These are phyloP conservation scores for Collariella sp. DNA, from an alignment of 495 filamentous ascomycete genomes.

Conservation along the genomic window DNA sequence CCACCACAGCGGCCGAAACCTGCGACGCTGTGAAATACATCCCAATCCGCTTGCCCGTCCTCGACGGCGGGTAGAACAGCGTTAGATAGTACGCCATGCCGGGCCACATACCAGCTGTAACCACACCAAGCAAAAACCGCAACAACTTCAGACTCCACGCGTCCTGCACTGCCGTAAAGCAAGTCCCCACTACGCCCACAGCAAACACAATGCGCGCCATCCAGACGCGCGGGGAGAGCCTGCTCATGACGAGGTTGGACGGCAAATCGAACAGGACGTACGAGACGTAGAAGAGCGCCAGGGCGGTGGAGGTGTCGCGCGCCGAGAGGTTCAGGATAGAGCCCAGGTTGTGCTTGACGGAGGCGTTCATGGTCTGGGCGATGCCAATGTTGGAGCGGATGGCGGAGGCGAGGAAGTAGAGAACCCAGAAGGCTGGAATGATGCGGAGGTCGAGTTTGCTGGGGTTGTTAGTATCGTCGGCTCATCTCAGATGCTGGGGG, in stretches of 20 bases:
- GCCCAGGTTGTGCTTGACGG: constrained; percentile 57
- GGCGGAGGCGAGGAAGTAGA: constrained; percentile 88
- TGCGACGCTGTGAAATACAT: constrained; percentile 85
- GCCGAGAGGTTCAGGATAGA: constrained; percentile 56
- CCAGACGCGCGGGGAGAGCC: constrained; percentile 77
- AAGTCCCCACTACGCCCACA: constrained; percentile 74
- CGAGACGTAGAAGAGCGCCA: constrained; percentile 83
- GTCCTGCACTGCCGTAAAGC: constrained; percentile 69
- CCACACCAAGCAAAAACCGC: constrained; percentile 76
- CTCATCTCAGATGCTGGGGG: constrained; percentile 37
- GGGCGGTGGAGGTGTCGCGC: constrained; percentile 69
- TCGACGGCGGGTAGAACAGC: constrained; percentile 79
- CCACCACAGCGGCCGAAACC: constrained; percentile 82
- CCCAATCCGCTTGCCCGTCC: constrained; percentile 81
- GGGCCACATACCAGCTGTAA: constrained; percentile 91
- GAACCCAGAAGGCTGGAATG: constrained; percentile 84
- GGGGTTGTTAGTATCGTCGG: constrained; percentile 38
- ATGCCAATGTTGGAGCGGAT: constrained; percentile 86
- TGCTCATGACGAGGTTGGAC: constrained; percentile 83
- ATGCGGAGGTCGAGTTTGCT: constrained; percentile 77
- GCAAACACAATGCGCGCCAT: constrained; percentile 88
- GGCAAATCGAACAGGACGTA: constrained; percentile 87
- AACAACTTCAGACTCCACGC: constrained; percentile 88
- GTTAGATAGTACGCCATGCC: constrained; percentile 93
- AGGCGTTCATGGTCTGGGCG: constrained; percentile 80